phyloP scores from a whole-genome alignment of 2,329 filamentous ascomycete genomes.

The Diaporthe capsici region DNA sequence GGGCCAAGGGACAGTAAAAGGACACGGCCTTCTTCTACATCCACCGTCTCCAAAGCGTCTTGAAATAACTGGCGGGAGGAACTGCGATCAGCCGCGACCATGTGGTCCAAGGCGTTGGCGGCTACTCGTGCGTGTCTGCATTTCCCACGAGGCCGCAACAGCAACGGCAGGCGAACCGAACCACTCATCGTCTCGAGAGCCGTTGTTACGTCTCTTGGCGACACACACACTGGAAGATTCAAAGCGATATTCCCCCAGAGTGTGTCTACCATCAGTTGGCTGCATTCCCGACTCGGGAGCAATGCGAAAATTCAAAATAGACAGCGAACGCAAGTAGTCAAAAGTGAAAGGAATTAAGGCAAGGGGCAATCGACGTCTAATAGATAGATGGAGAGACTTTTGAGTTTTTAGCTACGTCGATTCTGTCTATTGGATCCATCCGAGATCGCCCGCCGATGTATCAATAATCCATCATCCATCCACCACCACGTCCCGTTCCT shows the following conservation, averaged over 20 bases:
- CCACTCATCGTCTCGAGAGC: not conserved
- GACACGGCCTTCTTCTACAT: not conserved
- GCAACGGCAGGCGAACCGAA: not conserved
- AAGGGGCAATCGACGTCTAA: not conserved
- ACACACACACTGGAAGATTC: not conserved
- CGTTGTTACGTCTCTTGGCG: not conserved
- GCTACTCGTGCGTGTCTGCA: not conserved
- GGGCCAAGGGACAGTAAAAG: slow-evolving; percentile 57
- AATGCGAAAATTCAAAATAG: not conserved
- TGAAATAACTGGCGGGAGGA: not conserved
- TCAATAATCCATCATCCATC: slow-evolving; percentile 5
- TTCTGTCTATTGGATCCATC: slow-evolving; percentile 22
- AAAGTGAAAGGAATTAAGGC: not conserved
- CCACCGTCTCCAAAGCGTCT: not conserved
- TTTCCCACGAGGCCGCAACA: not conserved
- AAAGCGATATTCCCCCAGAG: not conserved
- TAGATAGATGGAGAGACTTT: slow-evolving; percentile 15
- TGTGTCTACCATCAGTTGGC: not conserved
- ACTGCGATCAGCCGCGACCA: not conserved
- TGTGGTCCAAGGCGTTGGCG: not conserved
- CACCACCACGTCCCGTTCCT: not conserved
- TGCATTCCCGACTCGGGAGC: not conserved
- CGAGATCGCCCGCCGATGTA: slow-evolving; percentile 12
- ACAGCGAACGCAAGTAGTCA: not conserved
- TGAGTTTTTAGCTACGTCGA: slow-evolving; percentile 9